Base-by-base conservation (phyloP, 1,139 yeast species). In the Keqinozyma sinolaborantium region DNA sequence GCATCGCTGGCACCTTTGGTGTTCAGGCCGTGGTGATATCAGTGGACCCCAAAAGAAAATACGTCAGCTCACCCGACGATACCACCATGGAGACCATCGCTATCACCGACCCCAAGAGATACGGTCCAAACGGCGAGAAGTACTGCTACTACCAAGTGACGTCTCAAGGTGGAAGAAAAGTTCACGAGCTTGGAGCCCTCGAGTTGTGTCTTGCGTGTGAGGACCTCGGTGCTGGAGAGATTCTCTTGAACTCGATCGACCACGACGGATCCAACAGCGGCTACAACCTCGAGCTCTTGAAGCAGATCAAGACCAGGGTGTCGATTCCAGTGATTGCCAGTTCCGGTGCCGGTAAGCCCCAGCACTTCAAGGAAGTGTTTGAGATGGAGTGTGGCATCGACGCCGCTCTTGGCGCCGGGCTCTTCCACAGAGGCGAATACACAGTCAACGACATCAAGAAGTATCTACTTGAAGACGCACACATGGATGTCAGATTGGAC, bases 361-460 rank as follows among this genome's bases (percentile, higher is more conserved):
- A 68, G 35, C 97, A 92, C 60, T 92, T 92, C 56, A 77, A 76
- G 42, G 87, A 90, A 44, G 98, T 87, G 1, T 92, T 92, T 52
- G 70, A 69, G 31, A 46, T 65, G 54, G 70, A 79, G 28, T 87
- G 97, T 18, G 72, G 77, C 3, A 83, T 92, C 2, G 98, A 92
- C 60, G 98, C 98, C 29, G 97, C 98, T 9, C 70, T 92, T 33
- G 98, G 98, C 19, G 98, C 98, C 3, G 98, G 98, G 28, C 82
- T 92, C 79, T 92, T 92, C 67, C 98, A 92, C 65, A 73, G 97
- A 51, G 92, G 84, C 16, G 97, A 90, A 50, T 92, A 82, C 57
- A 80, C 86, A 11, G 97, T 92, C 10, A 72, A 74, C 34, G 82
- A 88, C 32, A 96, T 92, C 26, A 92, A 92, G 59, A 58, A 71